These are phyloP conservation scores for Davidsoniella neocaledoniae DNA, from an alignment of 2,329 filamentous ascomycete genomes.

Conservation along the genomic window DNA sequence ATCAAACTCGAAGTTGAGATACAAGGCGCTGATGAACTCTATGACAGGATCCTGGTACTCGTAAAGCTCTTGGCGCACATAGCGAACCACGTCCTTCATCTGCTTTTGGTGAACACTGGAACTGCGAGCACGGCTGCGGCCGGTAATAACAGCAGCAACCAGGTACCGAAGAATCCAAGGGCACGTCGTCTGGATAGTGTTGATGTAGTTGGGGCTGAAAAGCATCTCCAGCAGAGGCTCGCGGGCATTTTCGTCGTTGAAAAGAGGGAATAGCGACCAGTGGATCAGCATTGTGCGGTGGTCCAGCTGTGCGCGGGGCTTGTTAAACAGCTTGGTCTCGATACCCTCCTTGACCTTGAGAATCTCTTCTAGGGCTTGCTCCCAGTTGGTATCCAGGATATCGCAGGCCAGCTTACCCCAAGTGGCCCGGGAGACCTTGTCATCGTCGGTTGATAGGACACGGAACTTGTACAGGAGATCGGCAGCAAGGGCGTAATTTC, in stretches of 20 bases:
- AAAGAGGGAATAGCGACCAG: conserved; percentile 97
- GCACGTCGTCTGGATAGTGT: conserved; percentile 96
- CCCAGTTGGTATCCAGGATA: conserved; percentile 91
- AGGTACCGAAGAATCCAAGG: conserved; percentile 95
- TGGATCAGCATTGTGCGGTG: conserved; percentile 96
- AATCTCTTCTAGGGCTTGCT: conserved; percentile 77
- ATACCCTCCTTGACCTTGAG: conserved; percentile 83
- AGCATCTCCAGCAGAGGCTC: conserved; percentile 89
- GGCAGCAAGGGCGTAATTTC: conserved; percentile 76
- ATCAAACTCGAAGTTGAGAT: conserved; percentile 76
- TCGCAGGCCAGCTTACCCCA: conserved; percentile 97
- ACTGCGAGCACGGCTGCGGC: conserved; percentile 66
- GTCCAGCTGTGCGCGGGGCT: conserved; percentile 84
- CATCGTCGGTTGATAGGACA: conserved; percentile 93
- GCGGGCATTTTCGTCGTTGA: conserved; percentile 86
- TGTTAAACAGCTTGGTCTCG: conserved; percentile 89
- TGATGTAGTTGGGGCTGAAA: conserved; percentile 96
- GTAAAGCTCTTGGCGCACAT: conserved; percentile 93
- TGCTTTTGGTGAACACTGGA: conserved; percentile 88
- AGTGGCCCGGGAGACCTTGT: conserved; percentile 87
- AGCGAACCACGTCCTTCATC: conserved; percentile 89
- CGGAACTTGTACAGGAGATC: conserved; percentile 96
- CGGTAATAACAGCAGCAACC: conserved; percentile 85
- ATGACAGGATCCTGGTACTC: conserved; percentile 95
- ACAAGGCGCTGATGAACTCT: conserved; percentile 89